Percentiles rank a stretch among this genome's conserved stretches.
phyloP scores from a whole-genome alignment of 805 yeast genomes.

The Saccharomyces eubayanus region DNA sequence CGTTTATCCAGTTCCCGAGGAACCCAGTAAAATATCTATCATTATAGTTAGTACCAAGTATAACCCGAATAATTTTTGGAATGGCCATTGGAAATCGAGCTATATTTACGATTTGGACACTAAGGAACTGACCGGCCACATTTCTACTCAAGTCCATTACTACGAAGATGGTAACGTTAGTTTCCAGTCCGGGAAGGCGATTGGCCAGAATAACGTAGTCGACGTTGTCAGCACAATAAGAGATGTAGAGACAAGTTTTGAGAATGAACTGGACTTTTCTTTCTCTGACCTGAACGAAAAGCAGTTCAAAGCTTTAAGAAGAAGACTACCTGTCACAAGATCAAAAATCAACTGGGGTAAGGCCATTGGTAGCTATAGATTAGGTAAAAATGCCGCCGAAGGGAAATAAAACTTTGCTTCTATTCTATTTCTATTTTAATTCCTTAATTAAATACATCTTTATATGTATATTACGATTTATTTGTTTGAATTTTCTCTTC shows the following conservation, averaged over 20 bases:
- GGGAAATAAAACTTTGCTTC: slow-evolving; percentile 23
- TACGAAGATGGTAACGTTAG: slow-evolving; percentile 95
- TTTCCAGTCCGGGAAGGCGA: slow-evolving; percentile 41
- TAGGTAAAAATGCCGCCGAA: slow-evolving; percentile 70
- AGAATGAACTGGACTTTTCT: slow-evolving; percentile 49
- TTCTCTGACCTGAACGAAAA: slow-evolving; percentile 69
- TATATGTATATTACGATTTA: background rate
- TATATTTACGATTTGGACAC: slow-evolving; percentile 39
- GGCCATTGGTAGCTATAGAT: slow-evolving; percentile 79
- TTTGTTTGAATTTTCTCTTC: slow-evolving; percentile 3
- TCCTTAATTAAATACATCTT: background rate
- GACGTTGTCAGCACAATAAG: slow-evolving; percentile 41
- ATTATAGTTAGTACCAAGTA: slow-evolving; percentile 63
- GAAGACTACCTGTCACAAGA: slow-evolving; percentile 87
- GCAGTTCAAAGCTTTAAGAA: slow-evolving; percentile 74
- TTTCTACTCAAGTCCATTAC: slow-evolving; percentile 74
- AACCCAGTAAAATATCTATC: slow-evolving; percentile 31
- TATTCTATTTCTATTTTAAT: background rate
- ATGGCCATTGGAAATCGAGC: slow-evolving; percentile 78
- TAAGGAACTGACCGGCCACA: slow-evolving; percentile 40
- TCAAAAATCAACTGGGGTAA: slow-evolving; percentile 92
- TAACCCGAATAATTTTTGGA: slow-evolving; percentile 73
- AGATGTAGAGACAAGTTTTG: slow-evolving; percentile 50
- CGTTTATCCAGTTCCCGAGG: slow-evolving; percentile 32
- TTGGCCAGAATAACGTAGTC: slow-evolving; percentile 20